These are phyloP conservation scores for Botryotinia globosa DNA, from an alignment of 2,329 filamentous ascomycete genomes.

Conservation along the genomic window DNA sequence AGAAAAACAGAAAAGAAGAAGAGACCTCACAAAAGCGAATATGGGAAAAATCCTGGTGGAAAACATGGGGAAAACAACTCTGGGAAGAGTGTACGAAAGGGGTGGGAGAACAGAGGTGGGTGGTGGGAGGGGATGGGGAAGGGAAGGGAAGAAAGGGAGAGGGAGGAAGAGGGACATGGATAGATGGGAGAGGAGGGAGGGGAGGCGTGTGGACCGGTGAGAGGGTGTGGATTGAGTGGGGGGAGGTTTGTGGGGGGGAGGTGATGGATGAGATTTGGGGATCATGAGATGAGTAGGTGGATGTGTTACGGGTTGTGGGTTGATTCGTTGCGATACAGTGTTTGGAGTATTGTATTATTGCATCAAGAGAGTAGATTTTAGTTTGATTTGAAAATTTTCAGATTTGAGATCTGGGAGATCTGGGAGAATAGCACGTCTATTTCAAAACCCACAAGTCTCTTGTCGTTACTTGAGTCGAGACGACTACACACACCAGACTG, in stretches of 20 bases:
- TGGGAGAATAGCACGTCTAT: no score
- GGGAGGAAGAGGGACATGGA: not conserved
- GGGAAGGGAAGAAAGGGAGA: not conserved
- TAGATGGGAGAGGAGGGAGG: not conserved
- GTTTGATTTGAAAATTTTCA: not conserved
- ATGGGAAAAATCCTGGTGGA: slow-evolving; percentile 4
- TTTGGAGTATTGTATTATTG: not conserved
- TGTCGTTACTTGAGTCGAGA: not conserved
- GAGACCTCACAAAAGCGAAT: not conserved
- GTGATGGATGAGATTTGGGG: not conserved
- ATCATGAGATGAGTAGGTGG: not conserved
- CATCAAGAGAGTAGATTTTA: not conserved
- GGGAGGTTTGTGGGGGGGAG: not conserved
- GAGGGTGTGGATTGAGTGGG: not conserved
- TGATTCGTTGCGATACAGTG: not conserved
- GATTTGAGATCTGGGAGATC: not conserved
- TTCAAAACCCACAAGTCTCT: rapidly evolving
- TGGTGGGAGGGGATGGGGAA: not conserved
- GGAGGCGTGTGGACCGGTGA: not conserved
- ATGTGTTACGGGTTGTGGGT: not conserved
- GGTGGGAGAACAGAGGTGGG: not conserved
- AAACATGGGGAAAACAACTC: not conserved
- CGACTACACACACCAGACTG: not conserved
- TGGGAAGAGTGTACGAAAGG: not conserved
- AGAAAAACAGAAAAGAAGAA: not conserved